Conservation (phyloP, 768 basidiomycete species). For the Lyophyllum shimeji region DNA sequence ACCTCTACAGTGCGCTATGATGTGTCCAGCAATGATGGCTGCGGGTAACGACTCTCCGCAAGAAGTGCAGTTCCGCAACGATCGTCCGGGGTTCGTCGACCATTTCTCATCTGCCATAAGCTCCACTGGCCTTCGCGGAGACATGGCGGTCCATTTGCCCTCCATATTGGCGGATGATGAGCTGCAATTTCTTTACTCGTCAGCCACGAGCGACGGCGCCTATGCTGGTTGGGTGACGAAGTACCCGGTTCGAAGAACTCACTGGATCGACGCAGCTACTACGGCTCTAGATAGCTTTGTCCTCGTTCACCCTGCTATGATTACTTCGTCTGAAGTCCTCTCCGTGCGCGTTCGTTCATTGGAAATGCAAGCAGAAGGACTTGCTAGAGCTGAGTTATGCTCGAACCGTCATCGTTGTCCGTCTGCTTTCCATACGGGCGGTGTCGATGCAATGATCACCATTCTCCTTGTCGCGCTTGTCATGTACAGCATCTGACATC, state of each 20-base stretch:
- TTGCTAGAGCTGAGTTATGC: too few relatives aligned
- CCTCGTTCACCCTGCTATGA: neutral
- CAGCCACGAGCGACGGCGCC: conserved; percentile 6
- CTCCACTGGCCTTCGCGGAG: conserved; percentile 6
- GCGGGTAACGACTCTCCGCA: neutral
- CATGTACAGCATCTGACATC: too few relatives aligned
- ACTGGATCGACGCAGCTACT: neutral
- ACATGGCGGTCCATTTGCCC: conserved; percentile 6
- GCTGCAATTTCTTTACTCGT: neutral
- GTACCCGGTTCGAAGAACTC: neutral
- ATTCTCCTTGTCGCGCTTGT: too few relatives aligned
- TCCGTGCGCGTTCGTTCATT: neutral
- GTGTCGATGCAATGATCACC: too few relatives aligned
- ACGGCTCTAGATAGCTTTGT: neutral
- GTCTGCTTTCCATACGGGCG: too few relatives aligned
- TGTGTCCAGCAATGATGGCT: conserved; percentile 7
- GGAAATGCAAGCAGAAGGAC: too few relatives aligned
- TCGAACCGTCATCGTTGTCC: too few relatives aligned
- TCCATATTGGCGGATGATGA: conserved; percentile 9
- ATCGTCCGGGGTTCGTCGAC: conserved; percentile 8
- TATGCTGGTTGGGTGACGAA: conserved; percentile 8
- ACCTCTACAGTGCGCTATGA: conserved; percentile 6
- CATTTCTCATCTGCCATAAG: conserved; percentile 8
- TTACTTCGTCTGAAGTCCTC: neutral
- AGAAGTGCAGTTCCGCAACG: conserved; percentile 8